phyloP scores from a whole-genome alignment of 2,329 filamentous ascomycete species.

The Scytalidium lignicola region DNA sequence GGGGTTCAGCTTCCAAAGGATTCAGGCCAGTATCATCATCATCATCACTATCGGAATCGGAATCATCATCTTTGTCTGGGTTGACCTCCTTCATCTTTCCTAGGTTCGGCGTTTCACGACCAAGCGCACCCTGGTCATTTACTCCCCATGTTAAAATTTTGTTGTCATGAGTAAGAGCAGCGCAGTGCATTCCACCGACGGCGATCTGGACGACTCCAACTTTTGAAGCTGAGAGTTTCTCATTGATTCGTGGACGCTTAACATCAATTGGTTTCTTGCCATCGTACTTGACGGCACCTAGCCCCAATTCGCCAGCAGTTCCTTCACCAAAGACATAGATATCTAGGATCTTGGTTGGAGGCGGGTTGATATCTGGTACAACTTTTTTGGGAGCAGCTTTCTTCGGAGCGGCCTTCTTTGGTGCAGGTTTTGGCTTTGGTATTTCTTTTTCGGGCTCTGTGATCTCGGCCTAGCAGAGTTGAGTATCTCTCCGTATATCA shows the following conservation, averaged over 20 bases:
- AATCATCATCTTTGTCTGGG: slow-evolving; percentile 43
- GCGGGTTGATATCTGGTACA: slow-evolving; percentile 53
- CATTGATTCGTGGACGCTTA: slow-evolving; percentile 68
- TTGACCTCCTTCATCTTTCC: slow-evolving; percentile 56
- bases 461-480: neutral
- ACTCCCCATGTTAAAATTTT: slow-evolving; percentile 83
- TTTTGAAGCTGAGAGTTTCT: slow-evolving; percentile 47
- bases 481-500: neutral
- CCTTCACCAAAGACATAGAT: slow-evolving; percentile 80
- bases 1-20: slow-evolving; percentile 64
- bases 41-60: slow-evolving; percentile 34
- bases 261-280: slow-evolving; percentile 63
- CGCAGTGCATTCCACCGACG: slow-evolving; percentile 76
- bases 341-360: slow-evolving; percentile 60
- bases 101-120: slow-evolving; percentile 66
- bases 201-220: slow-evolving; percentile 70
- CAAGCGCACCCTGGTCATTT: slow-evolving; percentile 78
- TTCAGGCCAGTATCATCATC: slow-evolving; percentile 58
- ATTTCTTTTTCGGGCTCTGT: slow-evolving; percentile 25
- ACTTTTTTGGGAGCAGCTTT: slow-evolving; percentile 24
- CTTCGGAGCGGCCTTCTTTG: slow-evolving; percentile 18
- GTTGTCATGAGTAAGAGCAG: slow-evolving; percentile 73
- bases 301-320: slow-evolving; percentile 73
- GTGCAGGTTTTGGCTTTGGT: slow-evolving; percentile 20
- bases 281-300: slow-evolving; percentile 61